A percentile compares a stretch with the other conserved stretches of the same genome.
Conservation (phyloP, 371 early-diverging fungal species). For the Dichotomocladium elegans region DNA sequence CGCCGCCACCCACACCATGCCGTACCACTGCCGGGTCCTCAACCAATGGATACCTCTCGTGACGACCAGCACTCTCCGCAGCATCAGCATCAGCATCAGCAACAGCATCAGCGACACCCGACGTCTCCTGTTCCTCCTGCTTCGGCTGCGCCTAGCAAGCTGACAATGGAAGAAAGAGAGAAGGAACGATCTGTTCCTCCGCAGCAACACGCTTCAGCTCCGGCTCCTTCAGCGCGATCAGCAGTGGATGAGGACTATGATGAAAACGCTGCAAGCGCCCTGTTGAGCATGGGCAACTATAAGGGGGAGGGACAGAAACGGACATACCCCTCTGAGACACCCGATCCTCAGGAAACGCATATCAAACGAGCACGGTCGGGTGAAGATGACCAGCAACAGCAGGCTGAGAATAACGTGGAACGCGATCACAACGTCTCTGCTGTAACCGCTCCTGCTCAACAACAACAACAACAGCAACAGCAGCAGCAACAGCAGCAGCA, state of each 20-base stretch:
- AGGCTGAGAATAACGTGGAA: no score
- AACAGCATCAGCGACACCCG: neutral
- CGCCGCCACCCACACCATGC: no score
- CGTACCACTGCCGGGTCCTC: neutral
- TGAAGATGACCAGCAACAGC: conserved; percentile 1
- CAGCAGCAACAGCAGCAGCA: neutral
- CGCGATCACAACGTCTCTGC: neutral
- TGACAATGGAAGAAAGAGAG: neutral
- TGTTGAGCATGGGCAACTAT: conserved; percentile 17
- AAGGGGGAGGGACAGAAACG: conserved; percentile 9
- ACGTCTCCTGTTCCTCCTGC: neutral
- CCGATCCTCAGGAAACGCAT: neutral
- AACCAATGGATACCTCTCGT: neutral
- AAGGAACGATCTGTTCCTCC: neutral
- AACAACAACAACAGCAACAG: neutral
- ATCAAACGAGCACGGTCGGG: conserved; percentile 3
- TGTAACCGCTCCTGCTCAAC: neutral
- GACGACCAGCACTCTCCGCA: neutral
- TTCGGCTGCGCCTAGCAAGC: neutral
- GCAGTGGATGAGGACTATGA: conserved; percentile 19
- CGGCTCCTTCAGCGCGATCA: neutral
- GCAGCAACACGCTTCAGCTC: neutral
- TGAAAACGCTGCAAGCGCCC: conserved; percentile 16
- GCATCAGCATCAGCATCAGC: conserved; percentile 6
- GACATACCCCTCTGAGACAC: conserved; percentile 9